A percentile compares a stretch with the other conserved stretches of the same genome.
These are phyloP conservation scores for Penicillium sp. DNA, from an alignment of 2,329 filamentous ascomycete species.

Conservation along the genomic window DNA sequence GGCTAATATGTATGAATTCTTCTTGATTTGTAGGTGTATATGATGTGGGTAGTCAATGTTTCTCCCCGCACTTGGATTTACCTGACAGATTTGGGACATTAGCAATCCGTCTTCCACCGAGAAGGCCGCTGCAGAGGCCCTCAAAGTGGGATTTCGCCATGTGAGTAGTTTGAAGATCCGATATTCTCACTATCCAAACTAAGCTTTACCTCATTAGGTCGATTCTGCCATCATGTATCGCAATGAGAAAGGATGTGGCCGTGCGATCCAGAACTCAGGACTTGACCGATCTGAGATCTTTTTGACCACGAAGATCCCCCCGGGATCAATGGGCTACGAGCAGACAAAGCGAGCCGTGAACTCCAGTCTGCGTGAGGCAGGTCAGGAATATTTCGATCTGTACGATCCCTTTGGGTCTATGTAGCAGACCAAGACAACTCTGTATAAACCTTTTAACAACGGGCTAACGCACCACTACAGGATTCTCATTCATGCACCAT, in stretches of 20 bases:
- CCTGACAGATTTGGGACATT: slow-evolving; percentile 2
- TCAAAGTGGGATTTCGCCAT: slow-evolving; percentile 38
- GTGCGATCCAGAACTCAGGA: slow-evolving; percentile 62
- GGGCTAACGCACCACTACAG: no score
- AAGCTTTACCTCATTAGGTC: slow-evolving; percentile 34
- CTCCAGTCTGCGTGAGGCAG: slow-evolving; percentile 63
- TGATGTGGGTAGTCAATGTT: slow-evolving; percentile 31
- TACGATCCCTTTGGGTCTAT: slow-evolving; percentile 42
- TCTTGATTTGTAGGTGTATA: slow-evolving; percentile 31
- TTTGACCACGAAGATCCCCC: slow-evolving; percentile 78
- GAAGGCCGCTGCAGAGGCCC: slow-evolving; percentile 30
- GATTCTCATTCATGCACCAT: slow-evolving; percentile 76
- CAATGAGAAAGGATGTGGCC: slow-evolving; percentile 73
- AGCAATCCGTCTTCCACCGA: slow-evolving; percentile 35
- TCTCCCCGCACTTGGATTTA: not conserved
- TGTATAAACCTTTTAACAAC: no score
- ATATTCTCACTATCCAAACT: not conserved
- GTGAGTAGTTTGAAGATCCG: slow-evolving; percentile 17
- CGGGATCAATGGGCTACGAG: slow-evolving; percentile 68
- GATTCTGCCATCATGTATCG: slow-evolving; percentile 68
- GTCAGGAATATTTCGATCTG: slow-evolving; percentile 75
- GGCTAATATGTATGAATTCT: not conserved
- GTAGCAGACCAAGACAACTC: not conserved
- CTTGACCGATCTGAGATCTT: slow-evolving; percentile 72
- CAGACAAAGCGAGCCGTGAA: slow-evolving; percentile 68